phyloP scores from a whole-genome alignment of 2,329 filamentous ascomycete genomes.

The Aaosphaeria pasadenensis region DNA sequence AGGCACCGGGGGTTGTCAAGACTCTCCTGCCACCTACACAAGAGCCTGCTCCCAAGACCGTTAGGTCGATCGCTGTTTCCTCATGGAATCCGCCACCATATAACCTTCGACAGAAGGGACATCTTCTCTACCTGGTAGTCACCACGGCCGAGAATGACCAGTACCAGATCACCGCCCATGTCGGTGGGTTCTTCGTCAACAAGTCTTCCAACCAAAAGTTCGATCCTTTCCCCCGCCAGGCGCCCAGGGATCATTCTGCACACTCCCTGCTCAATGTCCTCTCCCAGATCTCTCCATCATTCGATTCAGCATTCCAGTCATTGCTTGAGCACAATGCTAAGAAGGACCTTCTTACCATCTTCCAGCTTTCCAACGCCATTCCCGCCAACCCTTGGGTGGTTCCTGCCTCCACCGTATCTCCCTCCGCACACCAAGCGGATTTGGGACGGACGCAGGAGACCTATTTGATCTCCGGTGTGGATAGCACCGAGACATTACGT shows the following conservation, averaged over 20 bases:
- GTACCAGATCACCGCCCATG: constrained; percentile 87
- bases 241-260: constrained; percentile 73
- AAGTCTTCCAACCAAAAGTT: constrained; percentile 95
- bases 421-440: constrained; percentile 74
- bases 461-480: constrained; percentile 83
- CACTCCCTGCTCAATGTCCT: constrained; percentile 87
- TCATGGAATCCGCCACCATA: constrained; percentile 96
- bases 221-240: constrained; percentile 76
- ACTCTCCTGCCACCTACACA: constrained; percentile 67
- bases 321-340: constrained; percentile 82
- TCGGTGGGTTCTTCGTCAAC: constrained; percentile 96
- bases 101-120: constrained; percentile 84
- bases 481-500: constrained; percentile 89
- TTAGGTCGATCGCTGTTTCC: constrained; percentile 85
- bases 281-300: constrained; percentile 76
- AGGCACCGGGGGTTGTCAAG: constrained; percentile 63
- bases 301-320: constrained; percentile 69
- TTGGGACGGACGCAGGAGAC: constrained; percentile 89
- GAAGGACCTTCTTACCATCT: constrained; percentile 85
- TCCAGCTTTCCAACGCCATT: constrained; percentile 93
- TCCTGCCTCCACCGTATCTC: constrained; percentile 61
- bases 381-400: constrained; percentile 92
- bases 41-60: constrained; percentile 75
- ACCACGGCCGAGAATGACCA: constrained; percentile 95
- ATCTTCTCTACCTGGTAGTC: constrained; percentile 84